A percentile compares a stretch with the other conserved stretches of the same genome.
phyloP scores from a whole-genome alignment of 768 basidiomycete species.

The Suillus plorans region DNA sequence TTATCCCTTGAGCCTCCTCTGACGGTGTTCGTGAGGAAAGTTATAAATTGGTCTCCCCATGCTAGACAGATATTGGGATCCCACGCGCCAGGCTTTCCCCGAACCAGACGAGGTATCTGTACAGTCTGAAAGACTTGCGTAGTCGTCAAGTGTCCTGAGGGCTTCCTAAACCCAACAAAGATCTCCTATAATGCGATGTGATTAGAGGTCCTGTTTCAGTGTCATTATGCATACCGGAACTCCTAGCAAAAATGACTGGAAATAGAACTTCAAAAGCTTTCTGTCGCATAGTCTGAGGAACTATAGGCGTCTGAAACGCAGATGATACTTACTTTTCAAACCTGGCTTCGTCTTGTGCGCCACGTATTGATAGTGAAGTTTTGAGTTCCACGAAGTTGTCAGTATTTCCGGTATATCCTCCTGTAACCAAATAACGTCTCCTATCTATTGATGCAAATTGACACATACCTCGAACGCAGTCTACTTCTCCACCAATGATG shows the following conservation, averaged over 20 bases:
- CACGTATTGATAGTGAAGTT: slow-evolving; percentile 73
- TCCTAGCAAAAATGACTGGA: slow-evolving; percentile 88
- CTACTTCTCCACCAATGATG: slow-evolving; percentile 88
- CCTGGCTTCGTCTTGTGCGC: slow-evolving; percentile 58
- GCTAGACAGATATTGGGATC: slow-evolving; percentile 71
- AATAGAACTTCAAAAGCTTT: slow-evolving; percentile 90
- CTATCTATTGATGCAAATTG: neutral
- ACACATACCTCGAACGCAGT: slow-evolving; percentile 74
- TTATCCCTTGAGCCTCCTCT: slow-evolving; percentile 24
- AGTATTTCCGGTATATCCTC: slow-evolving; percentile 56
- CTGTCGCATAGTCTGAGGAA: slow-evolving; percentile 36
- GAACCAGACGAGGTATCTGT: slow-evolving; percentile 74
- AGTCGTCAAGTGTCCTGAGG: slow-evolving; percentile 63
- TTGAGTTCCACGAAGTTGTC: slow-evolving; percentile 84
- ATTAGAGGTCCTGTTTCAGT: neutral
- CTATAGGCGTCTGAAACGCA: neutral
- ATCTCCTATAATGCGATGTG: slow-evolving; percentile 55
- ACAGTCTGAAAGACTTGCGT: slow-evolving; percentile 77
- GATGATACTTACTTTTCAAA: slow-evolving; percentile 71
- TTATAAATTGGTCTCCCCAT: slow-evolving; percentile 68
- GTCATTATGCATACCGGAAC: slow-evolving; percentile 62
- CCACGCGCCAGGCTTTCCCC: slow-evolving; percentile 75
- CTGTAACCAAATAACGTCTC: slow-evolving; percentile 35
- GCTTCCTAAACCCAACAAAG: slow-evolving; percentile 84
- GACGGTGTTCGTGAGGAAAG: slow-evolving; percentile 46